Conservation (phyloP, 441 rosid genomes). For the Cnidoscolus chayamansa region DNA sequence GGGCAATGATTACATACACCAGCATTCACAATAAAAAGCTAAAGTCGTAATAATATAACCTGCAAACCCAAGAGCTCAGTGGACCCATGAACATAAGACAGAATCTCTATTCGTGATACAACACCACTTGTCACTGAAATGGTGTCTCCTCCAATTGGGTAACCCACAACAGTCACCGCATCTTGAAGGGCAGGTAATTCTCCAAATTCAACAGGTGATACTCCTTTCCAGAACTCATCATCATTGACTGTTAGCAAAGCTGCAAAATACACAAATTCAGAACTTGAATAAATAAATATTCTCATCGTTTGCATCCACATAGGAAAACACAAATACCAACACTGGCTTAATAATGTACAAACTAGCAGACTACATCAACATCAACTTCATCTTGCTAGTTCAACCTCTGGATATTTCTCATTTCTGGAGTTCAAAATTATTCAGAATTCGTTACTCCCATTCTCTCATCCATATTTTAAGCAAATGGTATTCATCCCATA, state of each 20-base stretch:
- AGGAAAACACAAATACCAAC: neutral
- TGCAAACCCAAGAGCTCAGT: slow-evolving; percentile 86
- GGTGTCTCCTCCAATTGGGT: slow-evolving; percentile 94
- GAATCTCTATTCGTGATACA: slow-evolving; percentile 82
- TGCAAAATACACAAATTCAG: slow-evolving; percentile 29
- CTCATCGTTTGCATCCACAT: neutral
- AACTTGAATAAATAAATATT: neutral
- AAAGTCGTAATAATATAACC: slow-evolving; percentile 34
- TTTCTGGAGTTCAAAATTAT: neutral
- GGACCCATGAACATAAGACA: slow-evolving; percentile 85
- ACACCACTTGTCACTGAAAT: slow-evolving; percentile 96
- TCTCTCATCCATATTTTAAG: neutral
- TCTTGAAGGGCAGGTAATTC: slow-evolving; percentile 90
- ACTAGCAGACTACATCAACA: neutral
- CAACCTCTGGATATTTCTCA: neutral
- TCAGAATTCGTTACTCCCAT: neutral
- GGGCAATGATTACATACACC: neutral
- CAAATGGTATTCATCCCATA: neutral
- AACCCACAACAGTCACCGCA: slow-evolving; percentile 96
- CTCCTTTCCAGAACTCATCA: slow-evolving; percentile 93
- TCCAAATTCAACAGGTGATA: slow-evolving; percentile 82
- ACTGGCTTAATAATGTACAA: no score
- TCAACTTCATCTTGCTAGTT: neutral
- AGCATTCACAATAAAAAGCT: neutral
- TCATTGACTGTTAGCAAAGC: slow-evolving; percentile 83